Evolutionary conservation across 2,329 filamentous ascomycete species (phyloP).

Genomic region (Conoideocrella luteorostrata): DNA sequence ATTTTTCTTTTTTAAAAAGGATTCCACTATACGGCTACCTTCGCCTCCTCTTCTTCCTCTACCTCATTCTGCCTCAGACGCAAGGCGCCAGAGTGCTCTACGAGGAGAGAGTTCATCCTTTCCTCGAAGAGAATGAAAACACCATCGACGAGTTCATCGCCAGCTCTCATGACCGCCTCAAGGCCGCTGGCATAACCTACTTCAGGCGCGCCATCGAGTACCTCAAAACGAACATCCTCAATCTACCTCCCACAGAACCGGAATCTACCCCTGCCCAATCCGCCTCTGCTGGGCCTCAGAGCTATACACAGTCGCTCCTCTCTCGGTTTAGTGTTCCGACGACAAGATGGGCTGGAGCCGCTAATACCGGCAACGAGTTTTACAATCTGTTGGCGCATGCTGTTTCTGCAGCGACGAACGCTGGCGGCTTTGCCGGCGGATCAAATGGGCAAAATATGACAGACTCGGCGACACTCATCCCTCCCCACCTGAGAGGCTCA

Average conservation of each 20-base stretch:
- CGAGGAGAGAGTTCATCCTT: constrained; percentile 78
- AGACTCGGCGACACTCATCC: constrained; percentile 58
- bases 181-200: constrained; percentile 69
- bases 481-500: constrained; percentile 57
- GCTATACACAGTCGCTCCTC: constrained; percentile 76
- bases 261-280: constrained; percentile 33
- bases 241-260: constrained; percentile 45
- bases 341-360: constrained; percentile 49
- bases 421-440: constrained; percentile 25
- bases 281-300: constrained; percentile 37
- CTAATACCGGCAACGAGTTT: constrained; percentile 55
- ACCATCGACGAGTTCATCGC: constrained; percentile 89
- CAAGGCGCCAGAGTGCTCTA: constrained; percentile 87
- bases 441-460: constrained; percentile 11
- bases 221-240: constrained; percentile 71
- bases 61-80: constrained; percentile 95
- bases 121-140: constrained; percentile 77
- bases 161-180: constrained; percentile 70
- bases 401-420: constrained; percentile 54
- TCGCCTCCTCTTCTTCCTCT: constrained; percentile 79
- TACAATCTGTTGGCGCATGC: constrained; percentile 72
- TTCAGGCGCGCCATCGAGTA: constrained; percentile 64
- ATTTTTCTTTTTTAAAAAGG: constrained; percentile 35
- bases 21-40: constrained; percentile 92
- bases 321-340: constrained; percentile 79